Evolutionary conservation across 2,329 filamentous ascomycete species (phyloP).

Genomic region (Fusarium nanum): DNA sequence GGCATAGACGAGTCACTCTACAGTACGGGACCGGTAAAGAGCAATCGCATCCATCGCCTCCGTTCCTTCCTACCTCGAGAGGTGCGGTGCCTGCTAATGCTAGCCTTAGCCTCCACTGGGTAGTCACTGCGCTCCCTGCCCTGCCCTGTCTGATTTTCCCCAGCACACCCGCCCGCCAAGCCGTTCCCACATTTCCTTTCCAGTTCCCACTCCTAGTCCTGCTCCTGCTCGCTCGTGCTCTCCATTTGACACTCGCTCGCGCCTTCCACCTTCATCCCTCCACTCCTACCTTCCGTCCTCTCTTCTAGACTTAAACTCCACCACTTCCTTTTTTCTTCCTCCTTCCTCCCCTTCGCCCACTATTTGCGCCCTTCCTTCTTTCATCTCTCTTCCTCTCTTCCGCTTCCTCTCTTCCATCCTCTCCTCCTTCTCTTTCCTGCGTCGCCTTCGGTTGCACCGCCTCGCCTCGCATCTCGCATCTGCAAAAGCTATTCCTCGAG

Average conservation of each 20-base stretch:
- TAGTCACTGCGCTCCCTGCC: background rate
- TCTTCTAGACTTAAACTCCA: constrained; percentile 49
- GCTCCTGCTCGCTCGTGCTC: constrained; percentile 16
- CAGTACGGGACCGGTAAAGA: constrained; percentile 19
- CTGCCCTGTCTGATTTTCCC: constrained; percentile 27
- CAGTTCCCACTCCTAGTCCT: constrained; percentile 13
- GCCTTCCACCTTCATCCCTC: constrained; percentile 17
- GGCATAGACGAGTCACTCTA: constrained; percentile 10
- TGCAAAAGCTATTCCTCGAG: constrained; percentile 5
- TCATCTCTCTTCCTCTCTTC: constrained; percentile 43
- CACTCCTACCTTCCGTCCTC: constrained; percentile 48
- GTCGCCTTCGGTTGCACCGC: constrained; percentile 47
- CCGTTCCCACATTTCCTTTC: constrained; percentile 24
- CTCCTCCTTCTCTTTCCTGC: constrained; percentile 45
- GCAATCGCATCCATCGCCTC: constrained; percentile 20
- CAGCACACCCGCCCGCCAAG: constrained; percentile 44
- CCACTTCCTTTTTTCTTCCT: constrained; percentile 50
- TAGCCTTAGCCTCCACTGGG: background rate
- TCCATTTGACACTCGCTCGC: constrained; percentile 36
- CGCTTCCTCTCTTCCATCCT: constrained; percentile 34
- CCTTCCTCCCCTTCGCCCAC: constrained; percentile 44
- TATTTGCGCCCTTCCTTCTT: constrained; percentile 48
- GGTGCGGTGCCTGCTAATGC: constrained; percentile 2
- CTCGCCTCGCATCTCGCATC: constrained; percentile 12
- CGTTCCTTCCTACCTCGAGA: constrained; percentile 35